Evolutionary conservation across 192 early-diverging fungal species (phyloP).

Genomic region (Spinellus fusiger): DNA sequence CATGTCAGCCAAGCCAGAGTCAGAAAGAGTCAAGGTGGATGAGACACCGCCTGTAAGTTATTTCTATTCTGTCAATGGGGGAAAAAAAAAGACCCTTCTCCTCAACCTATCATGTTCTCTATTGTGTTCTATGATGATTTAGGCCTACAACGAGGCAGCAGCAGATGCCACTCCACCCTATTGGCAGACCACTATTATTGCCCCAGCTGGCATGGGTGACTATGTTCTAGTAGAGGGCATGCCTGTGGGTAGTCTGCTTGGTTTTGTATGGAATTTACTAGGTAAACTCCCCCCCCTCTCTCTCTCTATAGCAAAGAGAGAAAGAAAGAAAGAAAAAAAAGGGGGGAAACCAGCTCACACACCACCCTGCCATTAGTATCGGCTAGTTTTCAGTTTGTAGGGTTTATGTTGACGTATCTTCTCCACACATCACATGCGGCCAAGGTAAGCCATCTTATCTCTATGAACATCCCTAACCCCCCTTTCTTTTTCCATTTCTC

Average conservation of each 20-base stretch:
- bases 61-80: neutral
- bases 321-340: neutral
- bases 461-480: neutral
- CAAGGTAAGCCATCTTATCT: conserved; percentile 33
- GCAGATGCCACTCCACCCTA: conserved; percentile 70
- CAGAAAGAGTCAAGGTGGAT: conserved; percentile 41
- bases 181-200: conserved; percentile 72
- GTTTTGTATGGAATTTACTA: conserved; percentile 78
- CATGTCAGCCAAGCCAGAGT: conserved; percentile 51
- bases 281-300: conserved; percentile 38
- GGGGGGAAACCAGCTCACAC: no score
- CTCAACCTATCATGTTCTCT: no score
- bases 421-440: conserved; percentile 88
- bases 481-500: neutral
- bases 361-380: conserved; percentile 60
- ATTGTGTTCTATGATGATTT: no score
- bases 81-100: neutral
- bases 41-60: conserved; percentile 48
- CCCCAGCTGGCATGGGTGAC: conserved; percentile 68
- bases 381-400: conserved; percentile 73
- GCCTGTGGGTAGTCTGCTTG: conserved; percentile 74
- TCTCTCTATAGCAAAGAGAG: neutral
- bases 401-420: conserved; percentile 88
- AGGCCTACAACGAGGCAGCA: conserved; percentile 74
- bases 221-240: conserved; percentile 87